phyloP scores from a whole-genome alignment of 768 basidiomycete genomes.

The Crucibulum laeve region DNA sequence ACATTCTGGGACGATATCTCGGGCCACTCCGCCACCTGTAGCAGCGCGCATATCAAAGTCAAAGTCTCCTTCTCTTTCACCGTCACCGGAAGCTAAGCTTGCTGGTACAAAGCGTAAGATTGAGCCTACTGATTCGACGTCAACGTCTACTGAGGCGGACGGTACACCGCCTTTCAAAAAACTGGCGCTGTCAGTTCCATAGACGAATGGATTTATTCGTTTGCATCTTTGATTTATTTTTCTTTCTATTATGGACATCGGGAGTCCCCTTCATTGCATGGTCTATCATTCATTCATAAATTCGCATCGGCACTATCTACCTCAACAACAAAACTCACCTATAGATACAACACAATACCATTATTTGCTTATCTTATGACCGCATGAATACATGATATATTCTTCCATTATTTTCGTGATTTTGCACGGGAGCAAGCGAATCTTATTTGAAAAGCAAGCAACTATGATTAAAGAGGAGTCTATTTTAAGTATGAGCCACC shows the following conservation, averaged over 20 bases:
- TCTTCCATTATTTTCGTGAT: not conserved
- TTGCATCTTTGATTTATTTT: not conserved
- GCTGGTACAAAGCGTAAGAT: slow-evolving; percentile 76
- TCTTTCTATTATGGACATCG: not conserved
- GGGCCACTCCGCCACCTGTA: slow-evolving; percentile 33
- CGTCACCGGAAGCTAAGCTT: slow-evolving; percentile 48
- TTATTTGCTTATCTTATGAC: slow-evolving; percentile 6
- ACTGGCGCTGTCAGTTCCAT: slow-evolving; percentile 39
- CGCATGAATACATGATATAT: not conserved
- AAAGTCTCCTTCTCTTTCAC: slow-evolving; percentile 41
- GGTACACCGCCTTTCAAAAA: slow-evolving; percentile 69
- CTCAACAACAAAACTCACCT: no score
- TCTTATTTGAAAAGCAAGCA: no score
- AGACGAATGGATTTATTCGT: slow-evolving; percentile 1
- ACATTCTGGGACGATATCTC: slow-evolving; percentile 20
- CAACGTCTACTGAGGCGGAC: slow-evolving; percentile 33
- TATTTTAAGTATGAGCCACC: no score
- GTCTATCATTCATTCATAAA: not conserved
- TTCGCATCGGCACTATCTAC: not conserved
- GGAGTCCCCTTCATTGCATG: not conserved
- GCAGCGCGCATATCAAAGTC: slow-evolving; percentile 27
- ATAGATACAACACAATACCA: slow-evolving; percentile 16
- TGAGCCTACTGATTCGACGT: slow-evolving; percentile 41
- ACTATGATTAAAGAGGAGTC: no score
- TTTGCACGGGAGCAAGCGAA: no score